Evolutionary conservation across 371 early-diverging fungal species (phyloP).

Genomic region (Mortierella sp.): DNA sequence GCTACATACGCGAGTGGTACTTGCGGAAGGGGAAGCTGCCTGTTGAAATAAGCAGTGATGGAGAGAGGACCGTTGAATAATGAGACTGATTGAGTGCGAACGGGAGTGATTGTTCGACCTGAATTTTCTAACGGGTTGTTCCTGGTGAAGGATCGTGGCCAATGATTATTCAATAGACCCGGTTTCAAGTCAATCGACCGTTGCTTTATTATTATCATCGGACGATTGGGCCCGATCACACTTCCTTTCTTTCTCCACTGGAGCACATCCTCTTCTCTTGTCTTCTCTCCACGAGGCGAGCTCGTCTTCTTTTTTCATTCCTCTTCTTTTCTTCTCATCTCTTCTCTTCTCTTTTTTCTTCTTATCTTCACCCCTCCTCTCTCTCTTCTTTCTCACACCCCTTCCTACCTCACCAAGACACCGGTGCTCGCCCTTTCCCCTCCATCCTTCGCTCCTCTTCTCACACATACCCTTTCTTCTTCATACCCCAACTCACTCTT

Average conservation of each 20-base stretch:
- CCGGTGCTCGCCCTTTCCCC: constrained; percentile 14
- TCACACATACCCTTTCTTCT: not conserved
- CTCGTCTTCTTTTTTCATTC: not conserved
- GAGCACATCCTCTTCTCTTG: not conserved
- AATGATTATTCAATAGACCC: not conserved
- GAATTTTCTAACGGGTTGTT: too few relatives aligned
- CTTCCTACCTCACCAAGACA: constrained; percentile 43
- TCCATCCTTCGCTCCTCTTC: not conserved
- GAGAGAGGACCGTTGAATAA: not conserved
- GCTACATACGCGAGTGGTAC: constrained; percentile 8
- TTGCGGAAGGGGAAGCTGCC: not conserved
- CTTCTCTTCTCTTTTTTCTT: not conserved
- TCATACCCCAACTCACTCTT: not conserved
- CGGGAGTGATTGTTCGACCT: not conserved
- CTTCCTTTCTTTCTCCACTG: not conserved
- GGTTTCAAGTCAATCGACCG: not conserved
- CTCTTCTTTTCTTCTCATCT: not conserved
- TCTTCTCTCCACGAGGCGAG: not conserved
- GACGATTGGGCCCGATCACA: not conserved
- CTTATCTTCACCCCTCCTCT: not conserved
- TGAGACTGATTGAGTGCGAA: constrained; percentile 1
- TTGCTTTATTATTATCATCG: not conserved
- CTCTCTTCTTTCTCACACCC: constrained; percentile 8
- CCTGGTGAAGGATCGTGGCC: too few relatives aligned
- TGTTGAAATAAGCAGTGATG: not conserved